phyloP scores from a whole-genome alignment of 2,329 filamentous ascomycete species.

The Xylariales sp. region DNA sequence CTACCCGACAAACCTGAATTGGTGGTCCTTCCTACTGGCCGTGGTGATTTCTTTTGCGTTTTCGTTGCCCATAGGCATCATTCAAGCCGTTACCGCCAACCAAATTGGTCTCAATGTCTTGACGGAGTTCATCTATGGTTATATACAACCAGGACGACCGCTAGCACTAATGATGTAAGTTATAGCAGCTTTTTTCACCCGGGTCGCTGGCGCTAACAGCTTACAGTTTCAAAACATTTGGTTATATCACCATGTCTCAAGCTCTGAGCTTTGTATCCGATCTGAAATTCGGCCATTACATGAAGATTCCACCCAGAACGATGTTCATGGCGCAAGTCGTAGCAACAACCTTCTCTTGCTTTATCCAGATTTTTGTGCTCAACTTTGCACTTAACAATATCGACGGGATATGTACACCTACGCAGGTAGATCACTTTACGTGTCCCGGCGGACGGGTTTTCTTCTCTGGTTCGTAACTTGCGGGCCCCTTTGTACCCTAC shows the following conservation, averaged over 20 bases:
- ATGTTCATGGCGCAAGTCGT: constrained; percentile 65
- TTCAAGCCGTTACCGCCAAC: constrained; percentile 66
- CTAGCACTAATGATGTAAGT: constrained; percentile 68
- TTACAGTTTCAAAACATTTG: constrained; percentile 56
- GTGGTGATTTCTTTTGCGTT: constrained; percentile 61
- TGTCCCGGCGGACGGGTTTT: constrained; percentile 62
- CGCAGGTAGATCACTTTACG: constrained; percentile 55
- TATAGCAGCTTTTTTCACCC: background rate
- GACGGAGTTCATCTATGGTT: constrained; percentile 70
- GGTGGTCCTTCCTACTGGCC: constrained; percentile 69
- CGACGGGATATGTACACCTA: constrained; percentile 55
- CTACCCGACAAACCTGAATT: constrained; percentile 63
- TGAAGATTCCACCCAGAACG: constrained; percentile 57
- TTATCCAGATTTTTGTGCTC: constrained; percentile 62
- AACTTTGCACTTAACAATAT: constrained; percentile 61
- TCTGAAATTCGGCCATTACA: constrained; percentile 69
- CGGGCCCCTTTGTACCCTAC: background rate
- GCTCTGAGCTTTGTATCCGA: constrained; percentile 61
- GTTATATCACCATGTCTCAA: constrained; percentile 61
- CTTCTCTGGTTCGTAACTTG: constrained; percentile 45
- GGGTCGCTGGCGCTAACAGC: constrained; percentile 12
- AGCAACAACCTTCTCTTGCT: constrained; percentile 61
- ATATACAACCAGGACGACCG: constrained; percentile 69
- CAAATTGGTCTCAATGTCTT: constrained; percentile 71
- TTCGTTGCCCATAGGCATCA: constrained; percentile 63